Base-by-base conservation (phyloP, 805 yeast genomes). In the Nematodospora valgi region DNA sequence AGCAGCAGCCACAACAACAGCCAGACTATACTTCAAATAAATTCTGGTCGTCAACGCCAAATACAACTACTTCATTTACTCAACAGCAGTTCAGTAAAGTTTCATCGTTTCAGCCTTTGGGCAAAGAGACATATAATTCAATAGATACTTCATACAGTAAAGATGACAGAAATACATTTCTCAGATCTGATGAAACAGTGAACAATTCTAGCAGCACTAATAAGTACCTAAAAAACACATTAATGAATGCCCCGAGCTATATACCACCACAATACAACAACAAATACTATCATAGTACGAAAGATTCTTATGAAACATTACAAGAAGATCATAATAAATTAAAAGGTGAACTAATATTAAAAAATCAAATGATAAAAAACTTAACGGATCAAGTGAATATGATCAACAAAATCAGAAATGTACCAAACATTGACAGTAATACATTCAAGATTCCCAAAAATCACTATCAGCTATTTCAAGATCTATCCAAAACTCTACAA, bases 281-380 rank as follows among this genome's bases (percentile, higher is more conserved):
- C 11, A 6, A 23, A 23, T 23, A 27, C 30, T 5, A 27, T 5
- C n/a, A 6, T 5, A 7, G 12, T n/a, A n/a, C 17, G 4, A 14
- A 17, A 6, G 37, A 34, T 12, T 17, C 31, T 13, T 29, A 34
- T 22, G 47, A 42, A 16, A 30, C 38, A 29, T 23, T 42, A 24
- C 41, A 34, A 36, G 47, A 41, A 33, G 49, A 49, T 16, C 28
- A 42, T 11, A 76, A 72, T 30, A 56, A 62, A 35, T 53, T 74
- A 37, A 70, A 68, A 44, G 55, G 74, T 31, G 77, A 78, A 43
- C 48, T 82, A 33, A 69, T 69, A 38, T 58, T 80, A 33, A 82
- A 80, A 50, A 78, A 80, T 30, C 62, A 62, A 48, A 51, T 68
- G 40, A 49, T 61, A 45, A 49, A 56, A 38, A 53, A 58, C 41